These are phyloP conservation scores for Myriangium duriaei DNA, from an alignment of 2,329 filamentous ascomycete species.

Conservation along the genomic window DNA sequence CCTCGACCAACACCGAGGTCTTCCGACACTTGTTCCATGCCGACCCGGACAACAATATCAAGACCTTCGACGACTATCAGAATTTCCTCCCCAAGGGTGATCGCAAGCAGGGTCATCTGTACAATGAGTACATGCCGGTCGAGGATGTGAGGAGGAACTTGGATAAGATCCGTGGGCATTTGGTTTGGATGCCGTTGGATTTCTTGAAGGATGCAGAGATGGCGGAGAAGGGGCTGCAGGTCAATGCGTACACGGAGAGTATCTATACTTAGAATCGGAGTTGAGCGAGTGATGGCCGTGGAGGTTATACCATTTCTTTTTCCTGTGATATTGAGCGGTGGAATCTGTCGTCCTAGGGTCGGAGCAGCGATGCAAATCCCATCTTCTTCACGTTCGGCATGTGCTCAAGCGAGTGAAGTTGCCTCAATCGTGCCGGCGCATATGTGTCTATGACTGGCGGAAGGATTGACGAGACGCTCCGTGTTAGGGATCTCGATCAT, in stretches of 20 bases:
- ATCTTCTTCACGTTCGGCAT: too few species aligned
- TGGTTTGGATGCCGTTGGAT: conserved; percentile 91
- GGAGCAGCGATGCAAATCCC: too few species aligned
- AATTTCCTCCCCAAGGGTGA: conserved; percentile 50
- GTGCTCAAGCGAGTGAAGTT: too few species aligned
- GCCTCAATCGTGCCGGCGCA: too few species aligned
- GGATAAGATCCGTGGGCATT: conserved; percentile 63
- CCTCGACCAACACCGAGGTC: conserved; percentile 58
- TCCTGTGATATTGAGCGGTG: too few species aligned
- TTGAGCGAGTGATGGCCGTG: too few species aligned
- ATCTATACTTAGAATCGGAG: conserved; percentile 77
- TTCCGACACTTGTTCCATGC: conserved; percentile 75
- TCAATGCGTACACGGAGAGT: conserved; percentile 80
- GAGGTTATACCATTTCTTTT: too few species aligned
- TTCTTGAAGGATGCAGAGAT: conserved; percentile 76
- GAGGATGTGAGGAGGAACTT: conserved; percentile 64
- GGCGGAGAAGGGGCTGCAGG: conserved; percentile 76
- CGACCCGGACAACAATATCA: conserved; percentile 81
- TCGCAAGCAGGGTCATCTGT: conserved; percentile 70
- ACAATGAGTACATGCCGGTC: conserved; percentile 62
- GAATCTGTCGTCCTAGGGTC: too few species aligned
- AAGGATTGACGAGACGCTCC: too few species aligned
- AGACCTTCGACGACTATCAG: conserved; percentile 83
- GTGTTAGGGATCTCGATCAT: too few species aligned
- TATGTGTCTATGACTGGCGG: too few species aligned